Percentiles rank a stretch among this genome's conserved stretches.
Conservation (phyloP, 2,329 filamentous ascomycete species). For the Aureobasidium melanogenum region DNA sequence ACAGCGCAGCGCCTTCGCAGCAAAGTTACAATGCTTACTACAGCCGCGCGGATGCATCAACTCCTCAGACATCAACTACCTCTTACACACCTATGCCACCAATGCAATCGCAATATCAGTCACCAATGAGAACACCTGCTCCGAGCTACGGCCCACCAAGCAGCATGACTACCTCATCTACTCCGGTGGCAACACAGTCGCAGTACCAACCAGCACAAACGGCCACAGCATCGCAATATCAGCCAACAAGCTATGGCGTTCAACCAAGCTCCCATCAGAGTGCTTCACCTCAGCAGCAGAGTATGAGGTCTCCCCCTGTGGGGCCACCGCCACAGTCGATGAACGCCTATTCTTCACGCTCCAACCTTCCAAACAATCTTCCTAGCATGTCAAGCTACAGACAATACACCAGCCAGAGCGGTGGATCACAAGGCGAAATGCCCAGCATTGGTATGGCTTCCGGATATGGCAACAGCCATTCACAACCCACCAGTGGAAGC, state of each 20-base stretch:
- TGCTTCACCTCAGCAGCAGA: slow-evolving; percentile 6
- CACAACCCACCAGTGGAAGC: not conserved
- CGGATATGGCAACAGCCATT: slow-evolving; percentile 1
- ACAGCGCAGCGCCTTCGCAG: slow-evolving; percentile 18
- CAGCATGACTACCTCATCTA: slow-evolving; percentile 1
- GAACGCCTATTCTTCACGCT: not conserved
- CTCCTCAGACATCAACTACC: slow-evolving; percentile 16
- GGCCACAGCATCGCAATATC: slow-evolving; percentile 4
- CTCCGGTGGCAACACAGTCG: slow-evolving; percentile 2
- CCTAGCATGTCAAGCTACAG: slow-evolving; percentile 2
- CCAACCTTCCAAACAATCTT: not conserved
- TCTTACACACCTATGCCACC: slow-evolving; percentile 8
- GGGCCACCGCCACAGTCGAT: not conserved
- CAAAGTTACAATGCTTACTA: slow-evolving; percentile 21
- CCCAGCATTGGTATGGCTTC: slow-evolving; percentile 7
- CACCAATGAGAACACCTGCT: slow-evolving; percentile 4
- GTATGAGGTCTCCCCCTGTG: slow-evolving; percentile 1
- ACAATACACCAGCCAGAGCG: not conserved
- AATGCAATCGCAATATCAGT: slow-evolving; percentile 6
- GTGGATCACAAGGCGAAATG: slow-evolving; percentile 3
- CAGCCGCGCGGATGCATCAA: slow-evolving; percentile 16
- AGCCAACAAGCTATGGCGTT: slow-evolving; percentile 5
- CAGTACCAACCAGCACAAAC: slow-evolving; percentile 2
- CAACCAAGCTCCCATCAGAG: slow-evolving; percentile 3
- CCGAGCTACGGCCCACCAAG: slow-evolving; percentile 3